phyloP scores from a whole-genome alignment of 2,329 filamentous ascomycete genomes.

The Xylariomycetidae sp. region DNA sequence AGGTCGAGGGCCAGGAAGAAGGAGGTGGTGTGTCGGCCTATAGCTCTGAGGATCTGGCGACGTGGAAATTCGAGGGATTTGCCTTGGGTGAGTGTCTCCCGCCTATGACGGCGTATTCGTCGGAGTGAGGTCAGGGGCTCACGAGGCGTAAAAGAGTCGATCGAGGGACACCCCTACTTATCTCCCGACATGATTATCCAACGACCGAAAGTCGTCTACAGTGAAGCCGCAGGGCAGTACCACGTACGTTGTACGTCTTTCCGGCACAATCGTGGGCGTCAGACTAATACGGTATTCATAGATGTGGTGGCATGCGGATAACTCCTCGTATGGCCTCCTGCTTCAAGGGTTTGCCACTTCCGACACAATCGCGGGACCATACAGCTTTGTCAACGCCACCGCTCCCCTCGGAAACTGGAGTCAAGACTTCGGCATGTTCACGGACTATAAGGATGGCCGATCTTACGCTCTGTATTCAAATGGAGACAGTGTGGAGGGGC shows the following conservation, averaged over 20 bases:
- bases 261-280: too few relatives aligned
- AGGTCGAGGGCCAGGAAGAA: conserved; percentile 52
- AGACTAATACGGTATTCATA: conserved; percentile 9
- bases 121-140: too few relatives aligned
- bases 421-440: conserved; percentile 58
- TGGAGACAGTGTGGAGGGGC: conserved; percentile 48
- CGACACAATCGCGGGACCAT: conserved; percentile 48
- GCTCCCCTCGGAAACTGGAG: conserved; percentile 58
- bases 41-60: conserved; percentile 56
- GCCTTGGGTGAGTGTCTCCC: conserved; percentile 50
- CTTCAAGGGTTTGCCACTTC: conserved; percentile 53
- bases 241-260: too few relatives aligned
- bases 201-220: conserved; percentile 58
- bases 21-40: conserved; percentile 58
- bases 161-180: conserved; percentile 51
- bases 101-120: too few relatives aligned
- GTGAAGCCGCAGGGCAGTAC: conserved; percentile 48
- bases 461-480: conserved; percentile 57
- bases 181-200: conserved; percentile 55
- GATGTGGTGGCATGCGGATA: conserved; percentile 60
- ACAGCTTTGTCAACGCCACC: conserved; percentile 48
- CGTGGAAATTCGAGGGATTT: conserved; percentile 53
- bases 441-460: conserved; percentile 52
- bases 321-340: conserved; percentile 50
- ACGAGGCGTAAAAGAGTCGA: conserved; percentile 37